Evolutionary conservation across 768 basidiomycete genomes (phyloP), one percentile per base, ranked within the genome.

Genomic region (Mycena vitilis): DNA sequence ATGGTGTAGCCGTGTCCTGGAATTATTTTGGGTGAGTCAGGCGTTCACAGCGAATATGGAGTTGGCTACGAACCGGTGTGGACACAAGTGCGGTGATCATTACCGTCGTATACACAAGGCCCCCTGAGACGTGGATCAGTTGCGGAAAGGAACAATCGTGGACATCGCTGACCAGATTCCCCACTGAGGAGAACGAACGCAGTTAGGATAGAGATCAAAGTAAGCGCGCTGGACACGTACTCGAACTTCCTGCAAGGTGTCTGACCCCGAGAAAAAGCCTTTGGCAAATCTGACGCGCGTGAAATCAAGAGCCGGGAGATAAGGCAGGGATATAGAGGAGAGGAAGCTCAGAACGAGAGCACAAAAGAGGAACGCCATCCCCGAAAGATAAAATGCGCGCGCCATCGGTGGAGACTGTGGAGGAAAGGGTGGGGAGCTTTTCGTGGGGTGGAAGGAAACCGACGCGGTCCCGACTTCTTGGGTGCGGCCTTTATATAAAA

Each of bases 291-390:
- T 48, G 60, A 66, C 65, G 25, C 70, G 73, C 8, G 40, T 63
- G 25, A 69, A 66, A 51, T 73, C 73, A 48, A 73, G 36, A n/a
- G 73, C 66, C 8, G 65, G 61, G 40, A 73, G 64, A 36, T 66
- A 67, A 5, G 73, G 73, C 22, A 71, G 68, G 22, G 73, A 73
- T 57, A 73, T 73, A 5, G 73, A 73, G 2, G 62, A 45, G 22
- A 73, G 52, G 62, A 73, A 68, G 57, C 64, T 69, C 23, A 73
- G 62, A 3, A 71, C 64, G n/a, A 73, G 36, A 2, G 73, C 73
- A n/a, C 60, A 11, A 44, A 71, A 66, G 40, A 73, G 68, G 47
- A 71, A 66, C 7, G 23, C 63, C 25, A 54, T 60, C 7, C 73
- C 73, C 2, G 67, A 25, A 5, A 67, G 58, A 47, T 66, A 70